Conservation (phyloP, 1,284 basidiomycete genomes). For the Schizophyllum amplum region DNA sequence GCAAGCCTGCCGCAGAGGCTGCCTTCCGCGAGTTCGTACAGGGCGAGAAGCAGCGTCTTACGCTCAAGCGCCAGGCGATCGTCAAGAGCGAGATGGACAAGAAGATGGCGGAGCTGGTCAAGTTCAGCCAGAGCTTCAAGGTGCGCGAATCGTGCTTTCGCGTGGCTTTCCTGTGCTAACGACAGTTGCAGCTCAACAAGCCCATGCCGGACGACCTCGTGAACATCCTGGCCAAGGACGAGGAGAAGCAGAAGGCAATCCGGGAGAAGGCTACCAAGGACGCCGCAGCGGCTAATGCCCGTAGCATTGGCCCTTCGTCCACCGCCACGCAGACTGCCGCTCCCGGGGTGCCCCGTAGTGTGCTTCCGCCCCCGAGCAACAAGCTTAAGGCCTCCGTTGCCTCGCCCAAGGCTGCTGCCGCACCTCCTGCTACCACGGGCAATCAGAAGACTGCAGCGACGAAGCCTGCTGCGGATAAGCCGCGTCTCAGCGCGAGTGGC, state of each 20-base stretch:
- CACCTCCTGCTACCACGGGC: constrained; percentile 18
- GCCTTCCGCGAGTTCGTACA: constrained; percentile 89
- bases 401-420: constrained; percentile 21
- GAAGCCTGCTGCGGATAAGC: constrained; percentile 19
- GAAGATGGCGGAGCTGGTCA: constrained; percentile 83
- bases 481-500: constrained; percentile 12
- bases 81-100: constrained; percentile 93
- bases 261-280: constrained; percentile 70
- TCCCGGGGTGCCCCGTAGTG: constrained; percentile 23
- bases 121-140: constrained; percentile 93
- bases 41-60: constrained; percentile 80
- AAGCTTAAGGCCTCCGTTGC: constrained; percentile 5
- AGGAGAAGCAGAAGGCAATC: constrained; percentile 78
- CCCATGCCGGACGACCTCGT: constrained; percentile 92
- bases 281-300: constrained; percentile 53
- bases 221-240: constrained; percentile 86
- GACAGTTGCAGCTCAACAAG: constrained; percentile 65
- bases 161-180: constrained; percentile 3
- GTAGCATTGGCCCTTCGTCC: constrained; percentile 50
- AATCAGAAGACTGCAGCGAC: constrained; percentile 16
- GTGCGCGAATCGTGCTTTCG: constrained; percentile 27
- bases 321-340: constrained; percentile 23
- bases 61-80: constrained; percentile 85
- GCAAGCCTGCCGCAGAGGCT: constrained; percentile 23
- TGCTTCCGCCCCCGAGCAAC: background rate